Base-by-base conservation (phyloP, 768 basidiomycete species). In the Clitopilus hobsonii region DNA sequence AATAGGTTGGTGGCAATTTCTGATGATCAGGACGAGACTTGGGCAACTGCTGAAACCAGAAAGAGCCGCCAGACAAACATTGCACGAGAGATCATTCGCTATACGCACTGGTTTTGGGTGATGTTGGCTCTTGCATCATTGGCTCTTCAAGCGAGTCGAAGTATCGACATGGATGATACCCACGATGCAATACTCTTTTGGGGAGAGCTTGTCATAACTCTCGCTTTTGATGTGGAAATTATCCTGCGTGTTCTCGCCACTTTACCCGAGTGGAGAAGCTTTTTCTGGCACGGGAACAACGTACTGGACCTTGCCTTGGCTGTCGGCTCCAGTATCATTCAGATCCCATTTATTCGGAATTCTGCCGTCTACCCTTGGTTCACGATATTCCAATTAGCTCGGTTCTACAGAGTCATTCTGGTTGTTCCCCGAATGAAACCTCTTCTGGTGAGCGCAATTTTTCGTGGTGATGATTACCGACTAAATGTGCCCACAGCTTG, bases 381-480 rank as follows among this genome's bases (percentile, higher is more conserved):
- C 60, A 96, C 91, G 2, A 78, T 89, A 26, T 90, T 98, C 62
- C 91, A 93, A 66, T 74, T 97, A 13, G 76, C 77, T 61, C 77
- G 95, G 62, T 98, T 96, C 72, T 97, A 98, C 67, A 78, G 95
- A 2, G 91, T 97, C 45, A 92, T 98, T 62, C 67, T 98, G 51
- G 89, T 86, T 49, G 82, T 97, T 18, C 96, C 94, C 0, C 76
- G 91, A 54, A 97, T 97, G 93, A 88, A 83, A 58, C 90, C 89
- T 0, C 71, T 98, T 26, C 69, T 98, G 73, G 93, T 95, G 54
- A 54, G 84, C 69, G 22, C 61, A 55, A 8, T 13, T 10, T 52
- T 54, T 53, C 23, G n/a, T 14, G 27, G 13, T 38, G 32, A 30
- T 48, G 32, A 49, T 5, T 20, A 23, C 22, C 28, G 62, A 50